Conservation (phyloP, 257 asterid genomes). For the Solanum sitiens region DNA sequence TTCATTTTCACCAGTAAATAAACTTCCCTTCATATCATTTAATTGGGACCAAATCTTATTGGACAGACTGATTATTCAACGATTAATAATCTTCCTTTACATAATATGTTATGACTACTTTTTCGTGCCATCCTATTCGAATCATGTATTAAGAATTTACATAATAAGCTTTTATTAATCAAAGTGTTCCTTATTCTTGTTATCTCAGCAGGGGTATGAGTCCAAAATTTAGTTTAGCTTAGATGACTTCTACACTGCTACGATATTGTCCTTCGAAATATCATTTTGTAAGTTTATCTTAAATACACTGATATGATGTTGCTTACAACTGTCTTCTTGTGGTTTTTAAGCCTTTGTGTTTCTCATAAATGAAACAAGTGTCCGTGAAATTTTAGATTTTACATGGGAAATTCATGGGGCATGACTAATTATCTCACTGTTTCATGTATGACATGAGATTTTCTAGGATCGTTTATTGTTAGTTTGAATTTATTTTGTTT, state of each 20-base stretch:
- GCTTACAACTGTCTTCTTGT: background rate
- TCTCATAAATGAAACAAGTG: background rate
- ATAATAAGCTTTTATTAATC: background rate
- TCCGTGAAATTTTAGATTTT: background rate
- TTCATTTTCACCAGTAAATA: conserved; percentile 21
- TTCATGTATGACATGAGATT: background rate
- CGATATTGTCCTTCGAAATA: background rate
- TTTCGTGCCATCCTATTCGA: background rate
- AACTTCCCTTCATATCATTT: background rate
- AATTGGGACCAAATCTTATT: too few species aligned
- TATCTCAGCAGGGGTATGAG: conserved; percentile 49
- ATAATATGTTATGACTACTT: background rate
- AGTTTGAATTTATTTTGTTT: background rate
- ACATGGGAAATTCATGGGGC: background rate
- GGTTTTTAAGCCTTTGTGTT: background rate
- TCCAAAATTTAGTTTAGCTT: background rate
- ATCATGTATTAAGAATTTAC: background rate
- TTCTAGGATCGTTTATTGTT: background rate
- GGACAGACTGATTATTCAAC: too few species aligned
- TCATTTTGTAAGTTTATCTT: background rate
- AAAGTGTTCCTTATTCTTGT: background rate
- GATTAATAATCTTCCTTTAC: too few species aligned
- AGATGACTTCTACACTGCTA: background rate
- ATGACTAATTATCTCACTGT: background rate
- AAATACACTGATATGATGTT: background rate